Evolutionary conservation across 2,329 filamentous ascomycete genomes (phyloP), one percentile per base, ranked within the genome.

Genomic region (Ceratocystiopsis sp.): DNA sequence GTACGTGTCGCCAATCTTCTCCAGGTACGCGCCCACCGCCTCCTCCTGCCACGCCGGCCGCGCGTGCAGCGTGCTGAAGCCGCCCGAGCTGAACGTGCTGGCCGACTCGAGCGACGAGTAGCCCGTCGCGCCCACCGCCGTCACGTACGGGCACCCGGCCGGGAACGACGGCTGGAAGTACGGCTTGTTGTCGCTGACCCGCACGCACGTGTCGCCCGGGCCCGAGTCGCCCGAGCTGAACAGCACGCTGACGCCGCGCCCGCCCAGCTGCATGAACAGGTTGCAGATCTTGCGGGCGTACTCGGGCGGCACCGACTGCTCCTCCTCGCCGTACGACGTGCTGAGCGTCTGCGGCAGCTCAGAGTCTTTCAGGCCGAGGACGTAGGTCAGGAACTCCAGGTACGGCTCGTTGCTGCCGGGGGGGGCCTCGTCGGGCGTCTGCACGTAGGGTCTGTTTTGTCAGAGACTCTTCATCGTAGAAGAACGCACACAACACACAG

Each of bases 341-440:
- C 67, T 71, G 52, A 83, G 69, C 15, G 76, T 70, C 39, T 74
- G 68, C 0, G 79, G 78, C 2, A 83, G 61, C 8, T 61, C 54
- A 0, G 58, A 52, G 42, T 68, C 66, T 2, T 59, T 57, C 1
- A 78, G 65, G 2, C 57, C 61, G 3, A 77, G 59, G 51, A 80
- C 55, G 55, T 73, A 72, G 44, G 71, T 65, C 9, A 81, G 61
- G 62, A 72, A 81, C 14, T 66, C 66, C 1, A 81, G 62, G 56
- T 81, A 83, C 0, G 78, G 78, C 60, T 84, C 80, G 55, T 83
- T 84, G 50, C 73, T 78, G 0, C 75, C 18, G 33, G 53, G 18
- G 2, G 54, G 56, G 2, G 78, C 63, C 38, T 73, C 57, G 18
- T 65, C 59, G 14, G 66, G 61, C 0, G 67, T 64, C 13, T 76